Evolutionary conservation across 2,329 filamentous ascomycete species (phyloP), one percentile per base, ranked within the genome.

Genomic region (Parastagonospora avenae): DNA sequence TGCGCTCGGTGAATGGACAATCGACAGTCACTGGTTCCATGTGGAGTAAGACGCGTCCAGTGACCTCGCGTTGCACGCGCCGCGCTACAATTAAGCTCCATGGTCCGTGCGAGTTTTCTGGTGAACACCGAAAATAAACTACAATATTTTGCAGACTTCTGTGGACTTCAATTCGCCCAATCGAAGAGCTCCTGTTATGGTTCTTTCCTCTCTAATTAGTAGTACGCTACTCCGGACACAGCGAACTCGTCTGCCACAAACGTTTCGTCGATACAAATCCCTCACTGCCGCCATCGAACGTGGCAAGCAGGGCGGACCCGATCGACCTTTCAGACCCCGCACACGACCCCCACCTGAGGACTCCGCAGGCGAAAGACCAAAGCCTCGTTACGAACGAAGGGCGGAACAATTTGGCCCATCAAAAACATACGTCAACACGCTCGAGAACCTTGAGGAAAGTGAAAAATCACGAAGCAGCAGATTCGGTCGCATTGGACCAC

Each of bases 211-310:
- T 32, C 19, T 57, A 24, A 38, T 57, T 35, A 40, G 63, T 48
- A 48, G 59, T 19, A 48, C 48, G 50, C 52, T 66, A 28, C 49
- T 60, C 28, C 58, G 57, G 12, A 55, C 50, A 8, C 62, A 59
- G 15, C 47, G 35, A 42, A 30, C 46, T 4, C 42, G n/a, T 8
- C 27, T 63, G 5, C 57, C 63, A 6, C 57, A 42, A 39, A 51
- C 54, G 2, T 66, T 62, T 29, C 48, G 51, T 35, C 66, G 69
- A 35, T 58, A 66, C 55, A 71, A 71, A 48, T 72, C 69, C 31
- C 57, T 72, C 38, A 66, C 61, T 33, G 64, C 65, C 8, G 61
- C 68, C 36, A 71, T 72, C 51, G 69, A 71, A 52, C 57, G 64
- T 56, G 67, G 62, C 43, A 59, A 56, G 47, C 57, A 50, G 12